Evolutionary conservation across 1,139 yeast genomes (phyloP), one percentile per base, ranked within the genome.

Genomic region (Pichia sp.): DNA sequence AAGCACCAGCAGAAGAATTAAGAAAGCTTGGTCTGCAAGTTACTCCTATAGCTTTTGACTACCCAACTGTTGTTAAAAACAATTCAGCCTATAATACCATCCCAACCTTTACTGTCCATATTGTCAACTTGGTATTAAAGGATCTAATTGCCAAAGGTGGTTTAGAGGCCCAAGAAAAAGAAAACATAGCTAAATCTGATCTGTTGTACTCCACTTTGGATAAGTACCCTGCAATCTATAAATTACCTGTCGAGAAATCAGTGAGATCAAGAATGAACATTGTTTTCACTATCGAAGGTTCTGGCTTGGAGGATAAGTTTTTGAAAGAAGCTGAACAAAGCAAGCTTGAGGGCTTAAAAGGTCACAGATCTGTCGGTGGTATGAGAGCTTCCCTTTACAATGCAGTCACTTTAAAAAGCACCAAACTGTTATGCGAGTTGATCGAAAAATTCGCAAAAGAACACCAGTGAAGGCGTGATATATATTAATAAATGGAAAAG

Each of bases 361-460:
- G 99, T 31, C 98, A 93, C 70, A 82, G 99, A 70, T 88, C 97
- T 8, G 98, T 93, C 49, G 98, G 98, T 49, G 99, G 99, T 43
- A 87, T 92, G 74, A 85, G 99, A 72, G 93, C 96, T 23, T 90
- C 97, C 13, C 76, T 90, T 55, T 89, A 93, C 71, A 93, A 93
- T 67, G 97, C 98, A 13, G 88, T 93, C 49, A 70, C 84, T 8
- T 74, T 82, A 52, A 76, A 78, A 49, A 83, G 93, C 62, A 86
- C 85, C 31, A 75, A 84, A 58, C 67, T 75, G 52, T 76, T 90
- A 62, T 84, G 77, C 43, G 73, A 77, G 41, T 88, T 81, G 64
- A 75, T 90, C 52, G 72, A 75, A 31, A 77, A 80, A 50, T 93
- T 90, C 73, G 95, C 87, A 48, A 66, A 75, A 52, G 70, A 67